Conservation (phyloP, 768 basidiomycete species). For the Russula dissimulans region DNA sequence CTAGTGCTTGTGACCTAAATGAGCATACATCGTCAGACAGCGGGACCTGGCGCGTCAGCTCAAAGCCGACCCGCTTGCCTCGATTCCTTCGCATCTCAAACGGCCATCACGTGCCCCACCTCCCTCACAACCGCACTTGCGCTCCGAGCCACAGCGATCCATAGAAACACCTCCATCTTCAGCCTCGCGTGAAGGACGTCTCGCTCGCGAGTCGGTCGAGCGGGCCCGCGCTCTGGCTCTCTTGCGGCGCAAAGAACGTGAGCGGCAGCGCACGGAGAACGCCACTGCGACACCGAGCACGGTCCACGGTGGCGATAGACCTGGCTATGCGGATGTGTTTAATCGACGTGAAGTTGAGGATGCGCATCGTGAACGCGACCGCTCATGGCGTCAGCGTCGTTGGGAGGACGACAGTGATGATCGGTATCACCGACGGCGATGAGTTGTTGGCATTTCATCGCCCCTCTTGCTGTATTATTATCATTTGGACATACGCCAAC, state of each 20-base stretch:
- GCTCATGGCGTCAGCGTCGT: conserved; percentile 27
- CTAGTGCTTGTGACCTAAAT: not conserved
- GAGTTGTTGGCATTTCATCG: not conserved
- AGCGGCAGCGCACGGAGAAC: conserved; percentile 51
- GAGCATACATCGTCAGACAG: conserved; percentile 30
- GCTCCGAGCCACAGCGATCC: conserved; percentile 16
- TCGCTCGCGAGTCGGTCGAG: conserved; percentile 66
- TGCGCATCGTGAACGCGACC: conserved; percentile 43
- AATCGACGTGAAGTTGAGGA: conserved; percentile 66
- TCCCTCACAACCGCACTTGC: conserved; percentile 10
- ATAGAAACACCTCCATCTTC: conserved; percentile 18
- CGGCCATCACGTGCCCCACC: conserved; percentile 25
- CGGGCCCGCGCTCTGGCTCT: conserved; percentile 67
- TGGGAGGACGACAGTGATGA: conserved; percentile 11
- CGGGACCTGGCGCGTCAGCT: conserved; percentile 58
- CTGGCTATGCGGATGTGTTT: conserved; percentile 56
- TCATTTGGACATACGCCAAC: no score
- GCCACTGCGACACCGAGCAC: conserved; percentile 67
- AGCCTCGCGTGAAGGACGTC: conserved; percentile 38
- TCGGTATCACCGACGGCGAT: not conserved
- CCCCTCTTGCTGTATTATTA: not conserved
- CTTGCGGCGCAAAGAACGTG: conserved; percentile 55
- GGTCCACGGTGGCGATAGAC: conserved; percentile 33
- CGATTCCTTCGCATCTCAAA: conserved; percentile 59
- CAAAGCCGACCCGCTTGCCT: conserved; percentile 61